A percentile compares a stretch with the other conserved stretches of the same genome.
Evolutionary conservation across 1,284 basidiomycete species (phyloP).

Genomic region (Moniliophthora roreri): DNA sequence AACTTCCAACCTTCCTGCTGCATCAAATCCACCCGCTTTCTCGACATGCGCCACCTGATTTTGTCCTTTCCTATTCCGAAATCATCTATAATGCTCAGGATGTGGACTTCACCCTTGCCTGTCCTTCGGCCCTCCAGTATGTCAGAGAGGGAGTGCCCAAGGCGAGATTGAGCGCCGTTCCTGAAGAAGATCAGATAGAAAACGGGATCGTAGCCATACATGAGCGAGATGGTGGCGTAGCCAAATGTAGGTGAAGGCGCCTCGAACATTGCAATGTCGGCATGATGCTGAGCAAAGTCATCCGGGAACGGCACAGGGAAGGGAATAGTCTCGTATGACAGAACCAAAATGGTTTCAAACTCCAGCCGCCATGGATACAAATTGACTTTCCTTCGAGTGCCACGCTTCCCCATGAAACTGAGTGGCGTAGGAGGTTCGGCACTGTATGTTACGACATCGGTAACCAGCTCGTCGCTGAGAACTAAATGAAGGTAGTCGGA

Average conservation of each 20-base stretch:
- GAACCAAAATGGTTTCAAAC: slow-evolving; percentile 30
- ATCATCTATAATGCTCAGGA: slow-evolving; percentile 2
- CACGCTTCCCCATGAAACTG: slow-evolving; percentile 17
- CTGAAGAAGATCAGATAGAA: neutral
- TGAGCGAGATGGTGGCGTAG: neutral
- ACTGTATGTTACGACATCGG: slow-evolving; percentile 27
- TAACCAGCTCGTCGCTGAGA: slow-evolving; percentile 26
- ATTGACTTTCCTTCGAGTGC: slow-evolving; percentile 22
- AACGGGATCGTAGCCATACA: neutral
- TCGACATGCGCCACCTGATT: slow-evolving; percentile 9
- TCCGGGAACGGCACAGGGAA: slow-evolving; percentile 29
- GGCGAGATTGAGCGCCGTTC: neutral
- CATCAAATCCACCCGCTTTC: slow-evolving; percentile 3
- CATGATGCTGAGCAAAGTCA: slow-evolving; percentile 19
- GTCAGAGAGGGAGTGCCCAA: slow-evolving; percentile 2
- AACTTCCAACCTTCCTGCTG: slow-evolving; percentile 4
- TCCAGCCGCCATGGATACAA: slow-evolving; percentile 34
- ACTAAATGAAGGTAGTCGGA: slow-evolving; percentile 30
- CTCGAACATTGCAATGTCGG: slow-evolving; percentile 31
- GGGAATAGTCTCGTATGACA: slow-evolving; percentile 25
- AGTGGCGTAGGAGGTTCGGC: slow-evolving; percentile 28
- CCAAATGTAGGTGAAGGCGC: slow-evolving; percentile 3
- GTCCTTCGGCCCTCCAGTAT: slow-evolving; percentile 3
- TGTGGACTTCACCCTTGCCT: slow-evolving; percentile 2
- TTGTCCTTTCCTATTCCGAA: neutral